Conservation (phyloP, 441 rosid species). For the Brassica balearica region DNA sequence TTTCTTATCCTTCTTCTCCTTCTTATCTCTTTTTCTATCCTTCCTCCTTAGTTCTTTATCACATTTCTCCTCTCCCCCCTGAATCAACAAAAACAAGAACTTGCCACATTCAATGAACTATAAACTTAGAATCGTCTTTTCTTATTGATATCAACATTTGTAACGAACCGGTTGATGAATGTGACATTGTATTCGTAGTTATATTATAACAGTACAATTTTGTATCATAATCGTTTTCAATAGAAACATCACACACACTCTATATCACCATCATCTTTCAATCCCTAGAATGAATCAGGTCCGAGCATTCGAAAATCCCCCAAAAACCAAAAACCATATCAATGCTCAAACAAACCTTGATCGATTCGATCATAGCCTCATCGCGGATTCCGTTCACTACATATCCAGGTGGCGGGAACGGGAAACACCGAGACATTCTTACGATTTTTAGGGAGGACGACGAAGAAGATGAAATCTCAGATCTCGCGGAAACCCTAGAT, state of each 20-base stretch:
- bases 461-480: slow-evolving; percentile 34
- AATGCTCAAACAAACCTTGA: slow-evolving; percentile 61
- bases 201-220: background rate
- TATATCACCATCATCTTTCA: slow-evolving; percentile 8
- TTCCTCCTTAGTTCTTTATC: slow-evolving; percentile 48
- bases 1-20: slow-evolving; percentile 49
- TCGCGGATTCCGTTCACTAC: slow-evolving; percentile 54
- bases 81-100: slow-evolving; percentile 40
- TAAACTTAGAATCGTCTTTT: background rate
- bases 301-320: slow-evolving; percentile 41
- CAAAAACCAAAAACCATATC: slow-evolving; percentile 13
- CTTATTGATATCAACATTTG: background rate
- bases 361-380: slow-evolving; percentile 67
- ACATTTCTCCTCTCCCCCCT: slow-evolving; percentile 54
- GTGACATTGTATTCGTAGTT: background rate
- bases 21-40: slow-evolving; percentile 45
- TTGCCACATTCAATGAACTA: background rate
- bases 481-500: slow-evolving; percentile 48
- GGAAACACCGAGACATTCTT: slow-evolving; percentile 70
- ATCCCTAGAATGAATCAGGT: slow-evolving; percentile 23
- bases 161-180: background rate
- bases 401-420: slow-evolving; percentile 72
- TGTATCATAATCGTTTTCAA: background rate
- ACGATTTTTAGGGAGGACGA: slow-evolving; percentile 7
- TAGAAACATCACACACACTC: background rate